These are phyloP conservation scores for Zopfia rhizophila DNA, from an alignment of 2,329 filamentous ascomycete genomes.

Conservation along the genomic window DNA sequence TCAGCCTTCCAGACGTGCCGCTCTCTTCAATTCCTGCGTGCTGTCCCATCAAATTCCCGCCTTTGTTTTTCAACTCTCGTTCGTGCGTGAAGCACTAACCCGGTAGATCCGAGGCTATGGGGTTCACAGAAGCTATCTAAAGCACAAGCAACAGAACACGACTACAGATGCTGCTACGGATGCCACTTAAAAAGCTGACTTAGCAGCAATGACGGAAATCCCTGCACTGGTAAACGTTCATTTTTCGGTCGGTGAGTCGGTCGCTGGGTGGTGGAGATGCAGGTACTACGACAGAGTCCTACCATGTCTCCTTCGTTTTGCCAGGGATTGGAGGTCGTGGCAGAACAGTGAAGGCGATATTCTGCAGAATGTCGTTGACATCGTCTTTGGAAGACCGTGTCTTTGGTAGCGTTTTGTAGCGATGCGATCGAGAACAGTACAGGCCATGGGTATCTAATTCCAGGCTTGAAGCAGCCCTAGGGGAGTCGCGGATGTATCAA, in stretches of 20 bases:
- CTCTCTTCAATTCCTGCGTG: constrained; percentile 13
- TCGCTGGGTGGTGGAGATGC: constrained; percentile 9
- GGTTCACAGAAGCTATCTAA: constrained; percentile 15
- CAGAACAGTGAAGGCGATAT: too few relatives aligned
- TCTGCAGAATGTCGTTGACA: constrained; percentile 4
- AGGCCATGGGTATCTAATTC: too few relatives aligned
- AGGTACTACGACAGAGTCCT: constrained; percentile 19
- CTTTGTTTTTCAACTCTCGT: constrained; percentile 4
- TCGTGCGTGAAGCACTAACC: background rate
- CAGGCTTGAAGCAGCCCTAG: constrained; percentile 1
- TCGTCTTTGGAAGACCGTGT: too few relatives aligned
- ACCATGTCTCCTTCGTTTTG: too few relatives aligned
- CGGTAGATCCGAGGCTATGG: constrained; percentile 3
- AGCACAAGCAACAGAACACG: constrained; percentile 10
- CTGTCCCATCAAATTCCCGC: background rate
- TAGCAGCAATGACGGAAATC: constrained; percentile 1
- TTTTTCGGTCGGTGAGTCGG: background rate
- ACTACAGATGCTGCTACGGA: constrained; percentile 12
- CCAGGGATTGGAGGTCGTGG: too few relatives aligned
- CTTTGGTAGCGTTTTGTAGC: too few relatives aligned
- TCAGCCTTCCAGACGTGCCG: constrained; percentile 7
- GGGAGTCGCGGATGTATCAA: constrained; percentile 5
- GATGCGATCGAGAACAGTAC: too few relatives aligned
- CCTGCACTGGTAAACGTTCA: too few relatives aligned
- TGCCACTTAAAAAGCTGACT: background rate